These are phyloP conservation scores for Fusarium euwallaceae DNA, from an alignment of 2,329 filamentous ascomycete species.

Conservation along the genomic window DNA sequence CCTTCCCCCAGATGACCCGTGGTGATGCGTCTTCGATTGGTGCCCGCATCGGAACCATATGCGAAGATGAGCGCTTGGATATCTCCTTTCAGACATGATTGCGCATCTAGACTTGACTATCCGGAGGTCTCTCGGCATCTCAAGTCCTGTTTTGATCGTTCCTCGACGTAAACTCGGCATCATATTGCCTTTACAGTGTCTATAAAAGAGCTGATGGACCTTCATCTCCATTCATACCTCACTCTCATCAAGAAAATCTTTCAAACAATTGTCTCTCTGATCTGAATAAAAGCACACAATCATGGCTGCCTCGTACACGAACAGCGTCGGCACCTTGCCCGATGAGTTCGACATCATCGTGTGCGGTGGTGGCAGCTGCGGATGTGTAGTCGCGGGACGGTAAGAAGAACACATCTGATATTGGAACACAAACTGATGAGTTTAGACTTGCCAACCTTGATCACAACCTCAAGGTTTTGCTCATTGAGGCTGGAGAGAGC, in stretches of 20 bases:
- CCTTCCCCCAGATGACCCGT: slow-evolving; percentile 31
- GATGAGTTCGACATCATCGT: slow-evolving; percentile 88
- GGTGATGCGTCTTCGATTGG: slow-evolving; percentile 35
- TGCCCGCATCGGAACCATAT: slow-evolving; percentile 44
- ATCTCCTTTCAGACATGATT: slow-evolving; percentile 26
- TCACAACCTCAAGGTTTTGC: slow-evolving; percentile 77
- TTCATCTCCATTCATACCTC: neutral
- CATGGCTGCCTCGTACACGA: slow-evolving; percentile 40
- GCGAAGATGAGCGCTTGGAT: slow-evolving; percentile 27
- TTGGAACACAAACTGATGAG: neutral
- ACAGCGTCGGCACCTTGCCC: slow-evolving; percentile 60
- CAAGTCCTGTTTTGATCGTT: slow-evolving; percentile 11
- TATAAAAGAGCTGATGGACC: slow-evolving; percentile 27
- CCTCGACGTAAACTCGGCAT: neutral
- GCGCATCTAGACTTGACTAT: slow-evolving; percentile 15
- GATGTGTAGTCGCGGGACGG: slow-evolving; percentile 66
- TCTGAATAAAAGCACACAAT: slow-evolving; percentile 15
- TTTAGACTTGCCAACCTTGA: slow-evolving; percentile 79
- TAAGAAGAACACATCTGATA: neutral
- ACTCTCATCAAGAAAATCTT: neutral
- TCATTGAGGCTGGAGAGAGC: slow-evolving; percentile 79
- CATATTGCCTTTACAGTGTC: neutral
- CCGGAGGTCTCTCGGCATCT: slow-evolving; percentile 43
- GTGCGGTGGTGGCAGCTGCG: slow-evolving; percentile 79
- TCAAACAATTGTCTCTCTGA: neutral